A percentile compares a stretch with the other conserved stretches of the same genome.
Conservation (phyloP, 352 stramenopile species). For the Phytopythium sindhum region DNA sequence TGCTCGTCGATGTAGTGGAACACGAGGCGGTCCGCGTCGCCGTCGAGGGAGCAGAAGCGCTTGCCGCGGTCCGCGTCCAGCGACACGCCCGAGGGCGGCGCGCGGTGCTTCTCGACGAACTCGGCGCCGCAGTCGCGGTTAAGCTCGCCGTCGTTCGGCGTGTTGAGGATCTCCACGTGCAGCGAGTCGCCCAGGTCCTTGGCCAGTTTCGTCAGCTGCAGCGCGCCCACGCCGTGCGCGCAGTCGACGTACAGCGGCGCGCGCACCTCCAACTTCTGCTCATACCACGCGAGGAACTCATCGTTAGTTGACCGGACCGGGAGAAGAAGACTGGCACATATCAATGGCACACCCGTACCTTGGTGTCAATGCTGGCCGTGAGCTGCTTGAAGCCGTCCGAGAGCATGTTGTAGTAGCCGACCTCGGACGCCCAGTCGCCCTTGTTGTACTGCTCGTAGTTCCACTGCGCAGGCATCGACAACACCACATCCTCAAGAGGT, state of each 20-base stretch:
- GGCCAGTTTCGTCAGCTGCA: slow-evolving; percentile 69
- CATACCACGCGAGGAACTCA: background rate
- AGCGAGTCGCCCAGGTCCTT: slow-evolving; percentile 81
- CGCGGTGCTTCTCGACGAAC: slow-evolving; percentile 94
- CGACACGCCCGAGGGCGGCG: slow-evolving; percentile 64
- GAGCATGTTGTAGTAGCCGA: slow-evolving; percentile 96
- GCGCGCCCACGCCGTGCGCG: slow-evolving; percentile 90
- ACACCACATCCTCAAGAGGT: background rate
- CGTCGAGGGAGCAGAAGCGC: slow-evolving; percentile 94
- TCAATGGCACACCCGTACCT: slow-evolving; percentile 24
- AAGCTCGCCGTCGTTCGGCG: slow-evolving; percentile 83
- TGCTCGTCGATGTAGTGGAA: slow-evolving; percentile 93
- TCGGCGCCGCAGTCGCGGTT: slow-evolving; percentile 97
- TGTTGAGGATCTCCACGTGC: slow-evolving; percentile 80
- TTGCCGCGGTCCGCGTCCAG: slow-evolving; percentile 67
- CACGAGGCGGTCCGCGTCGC: slow-evolving; percentile 97
- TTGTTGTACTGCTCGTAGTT: slow-evolving; percentile 89
- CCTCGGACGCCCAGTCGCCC: slow-evolving; percentile 84
- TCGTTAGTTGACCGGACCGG: background rate
- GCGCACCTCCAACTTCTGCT: slow-evolving; percentile 70
- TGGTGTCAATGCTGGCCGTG: slow-evolving; percentile 70
- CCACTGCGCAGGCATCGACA: slow-evolving; percentile 33
- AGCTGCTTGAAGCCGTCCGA: slow-evolving; percentile 91
- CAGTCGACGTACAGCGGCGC: slow-evolving; percentile 90
- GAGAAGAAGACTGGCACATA: background rate